Conservation (phyloP, 73 alveolate genomes). For the Paramecium caudatum region DNA sequence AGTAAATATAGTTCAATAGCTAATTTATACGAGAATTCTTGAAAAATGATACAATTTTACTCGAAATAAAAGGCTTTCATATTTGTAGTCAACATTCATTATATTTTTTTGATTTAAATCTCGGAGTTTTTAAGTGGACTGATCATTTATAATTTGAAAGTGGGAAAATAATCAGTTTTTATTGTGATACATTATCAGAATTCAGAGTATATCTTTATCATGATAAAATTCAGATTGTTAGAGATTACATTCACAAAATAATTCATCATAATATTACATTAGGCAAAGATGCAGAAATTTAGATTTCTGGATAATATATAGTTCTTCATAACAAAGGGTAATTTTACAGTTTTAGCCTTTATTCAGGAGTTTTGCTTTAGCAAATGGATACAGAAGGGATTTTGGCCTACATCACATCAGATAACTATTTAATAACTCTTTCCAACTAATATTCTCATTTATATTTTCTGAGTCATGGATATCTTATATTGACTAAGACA, state of each 20-base stretch:
- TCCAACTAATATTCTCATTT: slow-evolving; percentile 17
- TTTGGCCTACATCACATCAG: neutral
- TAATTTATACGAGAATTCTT: neutral
- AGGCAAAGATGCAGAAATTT: neutral
- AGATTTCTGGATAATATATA: neutral
- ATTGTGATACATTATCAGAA: neutral
- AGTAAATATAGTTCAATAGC: neutral
- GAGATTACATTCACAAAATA: neutral
- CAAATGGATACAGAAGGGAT: neutral
- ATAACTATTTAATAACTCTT: neutral
- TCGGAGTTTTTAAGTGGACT: neutral
- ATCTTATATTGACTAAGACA: neutral
- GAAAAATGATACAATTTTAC: neutral
- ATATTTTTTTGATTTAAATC: neutral
- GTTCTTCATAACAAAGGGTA: neutral
- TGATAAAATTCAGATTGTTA: neutral
- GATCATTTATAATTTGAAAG: neutral
- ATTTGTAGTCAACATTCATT: neutral
- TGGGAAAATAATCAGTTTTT: neutral
- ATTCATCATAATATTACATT: neutral
- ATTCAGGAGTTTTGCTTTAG: neutral
- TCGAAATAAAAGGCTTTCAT: neutral
- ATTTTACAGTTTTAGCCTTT: neutral
- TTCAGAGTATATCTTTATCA: neutral
- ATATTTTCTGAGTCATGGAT: neutral